Conservation (phyloP, 2,329 filamentous ascomycete species). For the Cladosporium sp. region DNA sequence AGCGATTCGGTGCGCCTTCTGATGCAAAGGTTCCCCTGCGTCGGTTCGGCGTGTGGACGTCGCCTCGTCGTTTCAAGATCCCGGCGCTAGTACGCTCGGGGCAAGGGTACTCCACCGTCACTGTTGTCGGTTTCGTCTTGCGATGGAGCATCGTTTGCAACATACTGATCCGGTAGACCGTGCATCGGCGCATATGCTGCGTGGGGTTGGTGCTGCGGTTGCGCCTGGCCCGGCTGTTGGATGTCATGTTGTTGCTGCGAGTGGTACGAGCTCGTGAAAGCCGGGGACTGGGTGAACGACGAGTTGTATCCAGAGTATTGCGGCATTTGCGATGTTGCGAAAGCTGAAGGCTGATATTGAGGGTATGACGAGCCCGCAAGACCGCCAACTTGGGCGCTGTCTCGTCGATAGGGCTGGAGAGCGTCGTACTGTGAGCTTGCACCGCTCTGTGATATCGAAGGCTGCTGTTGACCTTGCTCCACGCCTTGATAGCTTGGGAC, state of each 20-base stretch:
- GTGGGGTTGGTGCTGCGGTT: slow-evolving; percentile 3
- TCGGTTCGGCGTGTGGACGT: not conserved
- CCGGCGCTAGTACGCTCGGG: slow-evolving; percentile 15
- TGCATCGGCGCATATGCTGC: slow-evolving; percentile 10
- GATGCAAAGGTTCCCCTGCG: not conserved
- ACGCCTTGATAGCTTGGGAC: slow-evolving; percentile 15
- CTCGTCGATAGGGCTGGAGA: slow-evolving; percentile 17
- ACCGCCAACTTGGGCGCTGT: slow-evolving; percentile 19
- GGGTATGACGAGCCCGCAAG: slow-evolving; percentile 20
- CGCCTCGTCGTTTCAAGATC: slow-evolving; percentile 1
- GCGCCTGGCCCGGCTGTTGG: not conserved
- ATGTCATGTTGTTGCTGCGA: slow-evolving; percentile 5
- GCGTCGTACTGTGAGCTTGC: slow-evolving; percentile 11
- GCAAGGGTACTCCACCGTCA: slow-evolving; percentile 17
- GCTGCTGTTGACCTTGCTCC: slow-evolving; percentile 8
- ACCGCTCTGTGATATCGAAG: slow-evolving; percentile 1
- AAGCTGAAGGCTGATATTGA: slow-evolving; percentile 21
- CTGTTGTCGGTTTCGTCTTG: slow-evolving; percentile 16
- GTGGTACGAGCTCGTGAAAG: slow-evolving; percentile 14
- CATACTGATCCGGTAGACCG: slow-evolving; percentile 12
- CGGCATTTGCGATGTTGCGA: slow-evolving; percentile 19
- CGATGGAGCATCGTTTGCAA: slow-evolving; percentile 9
- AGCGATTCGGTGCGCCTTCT: not conserved
- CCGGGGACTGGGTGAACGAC: slow-evolving; percentile 16
- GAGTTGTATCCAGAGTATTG: slow-evolving; percentile 20